Conservation (phyloP, 371 early-diverging fungal genomes). For the Apophysomyces elegans region DNA sequence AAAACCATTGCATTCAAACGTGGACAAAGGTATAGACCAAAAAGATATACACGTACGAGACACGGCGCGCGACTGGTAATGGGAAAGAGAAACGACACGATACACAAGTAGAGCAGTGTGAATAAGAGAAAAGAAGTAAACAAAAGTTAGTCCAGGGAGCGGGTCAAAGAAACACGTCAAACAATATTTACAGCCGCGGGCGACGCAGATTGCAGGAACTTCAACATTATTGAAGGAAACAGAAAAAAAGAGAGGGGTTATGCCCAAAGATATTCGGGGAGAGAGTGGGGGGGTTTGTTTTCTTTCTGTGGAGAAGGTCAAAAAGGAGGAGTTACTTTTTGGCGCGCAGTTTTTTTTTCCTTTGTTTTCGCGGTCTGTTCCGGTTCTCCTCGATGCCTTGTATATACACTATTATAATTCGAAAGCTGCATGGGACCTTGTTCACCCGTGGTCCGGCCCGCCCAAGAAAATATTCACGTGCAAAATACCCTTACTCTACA, state of each 20-base stretch:
- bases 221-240: constrained; percentile 24
- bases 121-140: constrained; percentile 8
- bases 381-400: neutral
- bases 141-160: neutral
- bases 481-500: neutral
- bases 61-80: neutral
- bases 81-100: too few species aligned
- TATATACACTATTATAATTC: neutral
- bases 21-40: neutral
- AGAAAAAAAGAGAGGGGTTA: constrained; percentile 5
- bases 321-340: constrained; percentile 2
- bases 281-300: neutral
- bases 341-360: neutral
- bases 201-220: constrained; percentile 28
- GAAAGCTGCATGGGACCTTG: constrained; percentile 8
- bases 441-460: neutral
- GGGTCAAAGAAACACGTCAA: neutral
- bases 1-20: too few species aligned
- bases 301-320: constrained; percentile 2
- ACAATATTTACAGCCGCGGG: constrained; percentile 21
- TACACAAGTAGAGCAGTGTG: too few species aligned
- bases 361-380: constrained; percentile 5
- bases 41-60: neutral
- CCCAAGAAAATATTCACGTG: neutral
- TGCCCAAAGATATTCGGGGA: constrained; percentile 5